phyloP scores from a whole-genome alignment of 2,329 filamentous ascomycete species.

The Fusarium coicis region DNA sequence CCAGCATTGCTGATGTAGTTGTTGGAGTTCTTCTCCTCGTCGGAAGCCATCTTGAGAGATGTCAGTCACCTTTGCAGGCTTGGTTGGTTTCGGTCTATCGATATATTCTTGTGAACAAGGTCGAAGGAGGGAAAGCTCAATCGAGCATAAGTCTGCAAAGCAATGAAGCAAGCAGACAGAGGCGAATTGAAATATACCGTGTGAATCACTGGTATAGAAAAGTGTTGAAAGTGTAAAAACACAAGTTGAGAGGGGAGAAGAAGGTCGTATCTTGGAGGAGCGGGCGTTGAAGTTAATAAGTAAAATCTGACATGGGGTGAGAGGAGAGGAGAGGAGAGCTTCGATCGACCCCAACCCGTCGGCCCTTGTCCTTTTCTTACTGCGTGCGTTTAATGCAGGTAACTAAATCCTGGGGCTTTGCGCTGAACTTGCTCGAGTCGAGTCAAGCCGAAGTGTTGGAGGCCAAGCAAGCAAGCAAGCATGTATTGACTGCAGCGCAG shows the following conservation, averaged over 20 bases:
- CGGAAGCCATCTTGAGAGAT: conserved; percentile 38
- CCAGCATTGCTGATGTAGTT: conserved; percentile 45
- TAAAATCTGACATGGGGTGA: conserved; percentile 30
- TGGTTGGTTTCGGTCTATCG: conserved; percentile 2
- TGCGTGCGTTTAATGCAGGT: neutral
- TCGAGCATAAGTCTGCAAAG: conserved; percentile 29
- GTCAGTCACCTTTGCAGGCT: conserved; percentile 8
- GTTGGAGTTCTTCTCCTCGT: conserved; percentile 44
- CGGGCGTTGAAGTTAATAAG: conserved; percentile 33
- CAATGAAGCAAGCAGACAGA: conserved; percentile 40
- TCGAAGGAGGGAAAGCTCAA: conserved; percentile 31
- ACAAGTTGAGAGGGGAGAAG: neutral
- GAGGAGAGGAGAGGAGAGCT: neutral
- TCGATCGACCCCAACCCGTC: conserved; percentile 17
- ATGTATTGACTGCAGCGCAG: conserved; percentile 14
- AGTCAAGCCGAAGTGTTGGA: neutral
- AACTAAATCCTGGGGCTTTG: neutral
- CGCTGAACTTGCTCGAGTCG: neutral
- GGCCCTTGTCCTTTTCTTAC: conserved; percentile 5
- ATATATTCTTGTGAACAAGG: conserved; percentile 2
- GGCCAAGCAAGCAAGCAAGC: neutral
- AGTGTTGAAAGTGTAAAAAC: conserved; percentile 4
- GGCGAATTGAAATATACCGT: conserved; percentile 17
- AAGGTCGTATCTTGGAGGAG: neutral
- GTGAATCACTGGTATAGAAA: conserved; percentile 10